Percentiles rank a stretch among this genome's conserved stretches.
These are phyloP conservation scores for Pyricularia pennisetigena DNA, from an alignment of 2,329 filamentous ascomycete species.

Conservation along the genomic window DNA sequence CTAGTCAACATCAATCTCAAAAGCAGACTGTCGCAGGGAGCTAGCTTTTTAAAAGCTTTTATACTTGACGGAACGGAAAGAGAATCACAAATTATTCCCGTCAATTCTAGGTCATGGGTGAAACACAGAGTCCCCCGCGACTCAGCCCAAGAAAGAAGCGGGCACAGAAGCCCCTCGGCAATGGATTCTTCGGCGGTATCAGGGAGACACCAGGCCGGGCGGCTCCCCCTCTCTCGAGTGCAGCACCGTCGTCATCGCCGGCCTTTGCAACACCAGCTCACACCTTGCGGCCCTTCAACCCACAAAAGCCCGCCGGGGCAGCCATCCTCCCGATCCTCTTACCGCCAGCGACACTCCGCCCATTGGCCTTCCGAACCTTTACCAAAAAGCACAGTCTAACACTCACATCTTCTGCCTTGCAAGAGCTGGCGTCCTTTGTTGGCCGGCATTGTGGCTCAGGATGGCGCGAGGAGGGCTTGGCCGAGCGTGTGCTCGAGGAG, in stretches of 20 bases:
- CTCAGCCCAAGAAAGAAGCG: constrained; percentile 16
- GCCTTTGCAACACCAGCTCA: constrained; percentile 82
- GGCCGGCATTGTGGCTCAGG: constrained; percentile 88
- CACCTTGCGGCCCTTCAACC: constrained; percentile 57
- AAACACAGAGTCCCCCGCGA: constrained; percentile 10
- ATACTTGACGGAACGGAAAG: background rate
- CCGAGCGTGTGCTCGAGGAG: constrained; percentile 87
- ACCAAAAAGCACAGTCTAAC: constrained; percentile 97
- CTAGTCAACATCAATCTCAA: background rate
- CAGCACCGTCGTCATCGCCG: constrained; percentile 79
- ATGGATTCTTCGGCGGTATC: constrained; percentile 28
- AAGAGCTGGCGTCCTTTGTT: constrained; percentile 79
- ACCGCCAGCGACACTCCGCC: constrained; percentile 75
- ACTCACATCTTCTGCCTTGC: constrained; percentile 75
- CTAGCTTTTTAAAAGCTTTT: background rate
- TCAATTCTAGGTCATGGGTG: background rate
- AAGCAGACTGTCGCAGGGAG: background rate
- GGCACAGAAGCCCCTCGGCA: constrained; percentile 19
- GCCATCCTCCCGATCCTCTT: constrained; percentile 81
- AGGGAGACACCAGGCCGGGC: constrained; percentile 12
- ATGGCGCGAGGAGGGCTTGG: constrained; percentile 93
- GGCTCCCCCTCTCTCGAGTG: constrained; percentile 30
- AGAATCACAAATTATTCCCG: background rate
- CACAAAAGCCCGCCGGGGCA: constrained; percentile 34
- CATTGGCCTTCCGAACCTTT: constrained; percentile 88